These are phyloP conservation scores for Aquilaria sinensis DNA, from an alignment of 345 rosid species.

Conservation along the genomic window DNA sequence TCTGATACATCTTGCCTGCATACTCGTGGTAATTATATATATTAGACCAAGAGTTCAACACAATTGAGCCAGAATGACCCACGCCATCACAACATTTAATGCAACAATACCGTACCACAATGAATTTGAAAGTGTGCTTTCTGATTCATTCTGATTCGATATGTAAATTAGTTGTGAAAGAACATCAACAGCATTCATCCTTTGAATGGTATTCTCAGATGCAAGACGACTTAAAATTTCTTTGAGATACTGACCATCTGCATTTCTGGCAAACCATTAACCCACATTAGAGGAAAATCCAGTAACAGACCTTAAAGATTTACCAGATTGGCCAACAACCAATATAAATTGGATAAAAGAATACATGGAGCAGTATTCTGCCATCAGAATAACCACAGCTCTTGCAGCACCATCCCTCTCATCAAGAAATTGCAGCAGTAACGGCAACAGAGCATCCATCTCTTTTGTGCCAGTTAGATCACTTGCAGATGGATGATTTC, in stretches of 20 bases:
- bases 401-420: slow-evolving; percentile 81
- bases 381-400: slow-evolving; percentile 62
- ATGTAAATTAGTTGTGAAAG: slow-evolving; percentile 50
- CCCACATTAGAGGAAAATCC: slow-evolving; percentile 24
- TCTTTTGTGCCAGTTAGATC: slow-evolving; percentile 35
- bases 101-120: slow-evolving; percentile 42
- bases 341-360: slow-evolving; percentile 6
- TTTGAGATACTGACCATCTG: slow-evolving; percentile 48
- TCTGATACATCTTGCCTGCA: slow-evolving; percentile 66
- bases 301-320: slow-evolving; percentile 9
- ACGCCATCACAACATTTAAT: slow-evolving; percentile 4
- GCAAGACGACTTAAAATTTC: slow-evolving; percentile 67
- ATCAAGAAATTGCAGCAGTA: slow-evolving; percentile 73
- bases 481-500: slow-evolving; percentile 40
- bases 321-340: not conserved
- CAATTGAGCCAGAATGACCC: slow-evolving; percentile 10
- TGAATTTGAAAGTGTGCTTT: slow-evolving; percentile 33
- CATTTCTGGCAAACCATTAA: slow-evolving; percentile 40
- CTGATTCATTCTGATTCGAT: slow-evolving; percentile 27
- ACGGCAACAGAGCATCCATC: slow-evolving; percentile 46
- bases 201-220: slow-evolving; percentile 51
- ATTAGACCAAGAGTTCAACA: slow-evolving; percentile 9
- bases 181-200: slow-evolving; percentile 75
- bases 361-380: slow-evolving; percentile 76
- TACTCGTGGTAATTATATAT: slow-evolving; percentile 9